Base-by-base conservation (phyloP, 257 asterid genomes). In the Thymus quinquecostatus region DNA sequence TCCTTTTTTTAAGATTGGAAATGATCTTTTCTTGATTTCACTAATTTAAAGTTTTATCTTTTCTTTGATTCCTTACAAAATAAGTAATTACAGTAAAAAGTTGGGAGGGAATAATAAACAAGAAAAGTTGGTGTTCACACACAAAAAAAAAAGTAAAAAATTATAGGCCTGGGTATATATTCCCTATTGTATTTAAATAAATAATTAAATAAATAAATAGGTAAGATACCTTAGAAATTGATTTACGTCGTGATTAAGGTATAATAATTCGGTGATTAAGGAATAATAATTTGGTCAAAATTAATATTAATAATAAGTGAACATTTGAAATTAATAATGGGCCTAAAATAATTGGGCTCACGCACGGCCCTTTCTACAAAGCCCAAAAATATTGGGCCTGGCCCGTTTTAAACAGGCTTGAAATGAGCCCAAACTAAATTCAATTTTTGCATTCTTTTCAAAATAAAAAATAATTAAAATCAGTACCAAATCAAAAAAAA, bases 51-150 rank as follows among this genome's bases (percentile, higher is more conserved):
- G 21, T 21, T 21, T 36, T 36, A 2, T 61, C 44, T 40, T 71
- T 49, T 21, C 29, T 33, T 78, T 3, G 79, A 69, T 78, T 78
- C 79, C 57, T 78, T 69, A 2, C 61, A 36, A 41, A 57, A 50
- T 1, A 8, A 40, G 5, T 47, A 0, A 45, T 3, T 36, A 48
- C 21, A 21, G 21, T 21, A 21, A 21, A 13, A 13, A 4, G 21
- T 48, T 4, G 13, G 13, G 21, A 65, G 12, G 38, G 57, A 56
- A 53, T 57, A 21, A 21, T 21, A 36, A 71, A 60, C 8, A 11
- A 41, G 55, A 71, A 21, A 50, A 71, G 76, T 27, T 36, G 32
- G 30, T 32, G 75, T 59, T 32, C 21, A 2, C 68, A 33, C 59
- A 70, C 60, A 21, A 1, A 48, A 54, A 38, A 60, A 49, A 50